These are phyloP conservation scores for Globisporangium heterothallicum DNA, from an alignment of 352 stramenopile genomes.

Conservation along the genomic window DNA sequence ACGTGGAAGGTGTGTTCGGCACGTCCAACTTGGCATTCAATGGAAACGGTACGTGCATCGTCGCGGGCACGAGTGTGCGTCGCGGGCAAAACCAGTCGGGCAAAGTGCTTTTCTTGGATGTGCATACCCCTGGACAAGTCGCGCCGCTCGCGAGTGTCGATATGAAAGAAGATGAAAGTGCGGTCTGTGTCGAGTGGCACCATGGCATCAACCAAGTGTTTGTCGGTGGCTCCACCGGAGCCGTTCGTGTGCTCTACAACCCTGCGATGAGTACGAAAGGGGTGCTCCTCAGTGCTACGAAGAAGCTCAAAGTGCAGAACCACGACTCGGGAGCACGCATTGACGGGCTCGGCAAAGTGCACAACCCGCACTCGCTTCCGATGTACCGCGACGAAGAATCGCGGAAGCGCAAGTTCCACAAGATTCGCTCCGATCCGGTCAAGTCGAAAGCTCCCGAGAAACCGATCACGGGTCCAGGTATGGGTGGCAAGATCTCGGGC, in stretches of 20 bases:
- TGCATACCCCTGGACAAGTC: constrained; percentile 47
- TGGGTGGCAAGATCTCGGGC: constrained; percentile 75
- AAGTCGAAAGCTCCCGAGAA: constrained; percentile 71
- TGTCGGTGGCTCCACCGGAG: constrained; percentile 58
- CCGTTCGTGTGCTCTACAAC: constrained; percentile 70
- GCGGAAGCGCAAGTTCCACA: constrained; percentile 71
- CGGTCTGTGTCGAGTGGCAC: constrained; percentile 82
- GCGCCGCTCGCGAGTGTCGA: constrained; percentile 51
- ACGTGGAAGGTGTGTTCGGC: constrained; percentile 64
- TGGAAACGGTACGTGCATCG: constrained; percentile 57
- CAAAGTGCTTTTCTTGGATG: constrained; percentile 70
- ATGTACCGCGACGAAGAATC: constrained; percentile 75
- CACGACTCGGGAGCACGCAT: constrained; percentile 62
- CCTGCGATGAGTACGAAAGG: constrained; percentile 67
- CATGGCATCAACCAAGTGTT: constrained; percentile 80
- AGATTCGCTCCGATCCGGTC: constrained; percentile 60
- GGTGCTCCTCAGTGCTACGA: constrained; percentile 75
- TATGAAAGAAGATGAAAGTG: constrained; percentile 79
- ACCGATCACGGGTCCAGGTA: constrained; percentile 65
- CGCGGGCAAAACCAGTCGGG: constrained; percentile 49
- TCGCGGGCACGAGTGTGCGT: constrained; percentile 63
- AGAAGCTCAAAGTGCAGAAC: constrained; percentile 59
- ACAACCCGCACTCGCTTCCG: constrained; percentile 72
- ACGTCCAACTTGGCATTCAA: constrained; percentile 83
- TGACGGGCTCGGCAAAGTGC: constrained; percentile 59